A percentile compares a stretch with the other conserved stretches of the same genome.
Evolutionary conservation across 495 filamentous ascomycete species (phyloP).

Genomic region (Talaromyces borbonicus): DNA sequence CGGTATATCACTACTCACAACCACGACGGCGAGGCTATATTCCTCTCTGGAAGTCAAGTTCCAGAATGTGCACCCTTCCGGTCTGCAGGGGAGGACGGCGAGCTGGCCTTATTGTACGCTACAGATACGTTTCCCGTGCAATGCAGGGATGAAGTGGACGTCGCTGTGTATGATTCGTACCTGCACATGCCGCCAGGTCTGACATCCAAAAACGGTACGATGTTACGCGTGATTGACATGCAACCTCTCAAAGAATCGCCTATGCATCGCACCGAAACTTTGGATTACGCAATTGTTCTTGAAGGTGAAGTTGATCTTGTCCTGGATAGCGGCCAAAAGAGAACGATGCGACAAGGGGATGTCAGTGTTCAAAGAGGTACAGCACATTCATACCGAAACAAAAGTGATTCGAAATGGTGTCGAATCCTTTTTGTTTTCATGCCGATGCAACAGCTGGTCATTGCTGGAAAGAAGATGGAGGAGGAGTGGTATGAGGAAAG

Average conservation of each 20-base stretch:
- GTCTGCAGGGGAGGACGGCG: constrained; percentile 24
- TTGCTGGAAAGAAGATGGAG: constrained; percentile 16
- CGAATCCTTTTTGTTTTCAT: constrained; percentile 44
- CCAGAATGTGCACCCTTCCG: constrained; percentile 23
- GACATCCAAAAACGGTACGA: constrained; percentile 11
- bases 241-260: constrained; percentile 17
- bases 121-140: constrained; percentile 22
- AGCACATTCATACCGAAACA: constrained; percentile 57
- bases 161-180: constrained; percentile 25
- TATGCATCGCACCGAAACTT: constrained; percentile 59
- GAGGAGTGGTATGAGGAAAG: constrained; percentile 21
- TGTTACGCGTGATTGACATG: constrained; percentile 11
- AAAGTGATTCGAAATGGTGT: constrained; percentile 38
- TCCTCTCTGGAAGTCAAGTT: constrained; percentile 25
- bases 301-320: constrained; percentile 71
- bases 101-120: constrained; percentile 30
- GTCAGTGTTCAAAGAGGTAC: constrained; percentile 56
- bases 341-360: constrained; percentile 54
- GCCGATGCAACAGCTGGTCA: constrained; percentile 20
- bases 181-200: constrained; percentile 24
- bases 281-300: constrained; percentile 57
- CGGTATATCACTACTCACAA: constrained; percentile 34
- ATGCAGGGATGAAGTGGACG: constrained; percentile 25
- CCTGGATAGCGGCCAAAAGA: constrained; percentile 44
- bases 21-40: constrained; percentile 28